Percentiles rank a stretch among this genome's conserved stretches.
phyloP scores from a whole-genome alignment of 345 rosid genomes.

The Zanthoxylum bungeanum region DNA sequence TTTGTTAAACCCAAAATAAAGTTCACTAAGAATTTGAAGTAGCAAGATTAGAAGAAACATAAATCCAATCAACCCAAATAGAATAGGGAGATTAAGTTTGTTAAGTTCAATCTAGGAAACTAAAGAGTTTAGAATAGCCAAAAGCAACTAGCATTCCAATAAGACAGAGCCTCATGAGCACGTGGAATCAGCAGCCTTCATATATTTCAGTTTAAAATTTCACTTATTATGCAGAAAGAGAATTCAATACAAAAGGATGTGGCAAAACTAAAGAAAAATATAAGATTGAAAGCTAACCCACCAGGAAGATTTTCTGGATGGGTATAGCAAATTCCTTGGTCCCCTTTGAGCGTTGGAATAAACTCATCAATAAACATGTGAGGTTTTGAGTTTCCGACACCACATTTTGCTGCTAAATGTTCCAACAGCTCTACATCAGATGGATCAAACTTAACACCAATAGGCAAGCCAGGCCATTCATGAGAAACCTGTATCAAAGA shows the following conservation, averaged over 20 bases:
- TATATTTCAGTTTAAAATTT: neutral
- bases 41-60: neutral
- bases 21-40: neutral
- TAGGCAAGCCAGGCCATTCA: constrained; percentile 91
- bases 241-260: neutral
- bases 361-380: constrained; percentile 69
- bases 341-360: constrained; percentile 54
- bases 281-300: constrained; percentile 12
- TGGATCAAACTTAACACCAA: constrained; percentile 96
- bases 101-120: neutral
- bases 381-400: constrained; percentile 45
- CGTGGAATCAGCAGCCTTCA: neutral
- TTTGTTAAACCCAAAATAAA: neutral
- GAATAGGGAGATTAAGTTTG: neutral
- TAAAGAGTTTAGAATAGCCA: neutral
- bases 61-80: neutral
- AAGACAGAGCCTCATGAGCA: neutral
- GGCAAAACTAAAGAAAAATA: neutral
- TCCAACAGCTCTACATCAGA: constrained; percentile 69
- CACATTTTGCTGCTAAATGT: constrained; percentile 76
- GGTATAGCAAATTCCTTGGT: constrained; percentile 80
- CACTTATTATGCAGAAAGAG: neutral
- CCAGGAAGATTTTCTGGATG: constrained; percentile 97
- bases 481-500: constrained; percentile 42
- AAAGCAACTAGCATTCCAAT: neutral